phyloP scores from a whole-genome alignment of 768 basidiomycete genomes.

The Termitomyces sp. region DNA sequence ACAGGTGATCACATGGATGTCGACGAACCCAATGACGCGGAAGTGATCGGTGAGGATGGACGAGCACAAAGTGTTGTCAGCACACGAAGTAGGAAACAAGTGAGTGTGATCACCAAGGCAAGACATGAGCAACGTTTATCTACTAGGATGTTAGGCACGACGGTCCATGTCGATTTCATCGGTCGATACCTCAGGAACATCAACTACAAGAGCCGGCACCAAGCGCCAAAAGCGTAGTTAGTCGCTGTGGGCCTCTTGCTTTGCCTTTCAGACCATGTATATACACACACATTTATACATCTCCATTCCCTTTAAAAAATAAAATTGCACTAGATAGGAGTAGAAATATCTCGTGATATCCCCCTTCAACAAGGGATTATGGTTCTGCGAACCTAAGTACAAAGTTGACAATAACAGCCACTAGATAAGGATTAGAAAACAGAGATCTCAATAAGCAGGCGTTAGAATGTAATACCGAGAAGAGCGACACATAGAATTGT shows the following conservation, averaged over 20 bases:
- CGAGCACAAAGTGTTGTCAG: conserved; percentile 65
- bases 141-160: conserved; percentile 30
- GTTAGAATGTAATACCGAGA: conserved; percentile 44
- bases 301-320: neutral
- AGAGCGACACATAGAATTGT: conserved; percentile 80
- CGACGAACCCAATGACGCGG: conserved; percentile 36
- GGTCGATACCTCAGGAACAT: conserved; percentile 55
- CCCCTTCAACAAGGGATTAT: conserved; percentile 12
- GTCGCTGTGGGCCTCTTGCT: neutral
- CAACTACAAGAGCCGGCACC: conserved; percentile 39
- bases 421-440: conserved; percentile 29
- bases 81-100: conserved; percentile 55
- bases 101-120: conserved; percentile 21
- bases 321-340: conserved; percentile 1
- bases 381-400: conserved; percentile 66
- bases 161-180: conserved; percentile 74
- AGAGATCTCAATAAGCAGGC: neutral
- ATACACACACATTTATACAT: neutral
- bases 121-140: neutral
- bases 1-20: conserved; percentile 42
- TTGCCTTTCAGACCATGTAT: neutral
- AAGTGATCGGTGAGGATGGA: conserved; percentile 39
- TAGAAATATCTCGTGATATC: neutral
- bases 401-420: conserved; percentile 82
- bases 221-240: conserved; percentile 56